Conservation (phyloP, 202 grass and related monocot genomes). For the Carex sylvatica region DNA sequence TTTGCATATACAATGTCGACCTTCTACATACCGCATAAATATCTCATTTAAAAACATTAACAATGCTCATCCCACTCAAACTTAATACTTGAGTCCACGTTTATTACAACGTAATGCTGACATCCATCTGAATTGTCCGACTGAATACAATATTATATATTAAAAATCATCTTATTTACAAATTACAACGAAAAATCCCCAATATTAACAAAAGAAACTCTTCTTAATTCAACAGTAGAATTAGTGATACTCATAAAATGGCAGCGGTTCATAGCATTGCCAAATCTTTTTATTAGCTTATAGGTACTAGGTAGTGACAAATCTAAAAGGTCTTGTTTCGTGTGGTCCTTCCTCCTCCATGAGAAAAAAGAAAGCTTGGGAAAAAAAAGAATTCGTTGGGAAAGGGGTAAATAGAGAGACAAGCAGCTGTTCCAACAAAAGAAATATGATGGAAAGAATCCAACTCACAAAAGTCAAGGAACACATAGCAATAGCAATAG, state of each 20-base stretch:
- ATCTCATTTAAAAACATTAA: too few species aligned
- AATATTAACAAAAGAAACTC: too few species aligned
- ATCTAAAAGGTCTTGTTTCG: neutral
- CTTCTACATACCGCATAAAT: too few species aligned
- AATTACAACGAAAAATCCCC: neutral
- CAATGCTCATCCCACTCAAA: too few species aligned
- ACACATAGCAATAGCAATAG: neutral
- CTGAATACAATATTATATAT: neutral
- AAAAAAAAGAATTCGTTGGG: neutral
- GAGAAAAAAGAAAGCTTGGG: neutral
- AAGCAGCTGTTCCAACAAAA: slow-evolving; percentile 15
- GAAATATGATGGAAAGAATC: slow-evolving; percentile 25
- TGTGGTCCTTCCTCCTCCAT: neutral
- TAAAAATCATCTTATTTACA: neutral
- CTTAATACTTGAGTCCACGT: too few species aligned
- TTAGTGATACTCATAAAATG: too few species aligned
- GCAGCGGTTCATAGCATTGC: neutral
- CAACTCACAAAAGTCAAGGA: slow-evolving; percentile 12
- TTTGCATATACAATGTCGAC: too few species aligned
- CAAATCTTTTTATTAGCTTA: neutral
- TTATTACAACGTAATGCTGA: neutral
- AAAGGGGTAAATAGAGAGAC: slow-evolving; percentile 4
- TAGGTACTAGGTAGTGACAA: neutral
- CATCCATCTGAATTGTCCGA: neutral
- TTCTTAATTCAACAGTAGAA: neutral